Base-by-base conservation (phyloP, 2,329 filamentous ascomycete species). In the Cladosporium sp. region DNA sequence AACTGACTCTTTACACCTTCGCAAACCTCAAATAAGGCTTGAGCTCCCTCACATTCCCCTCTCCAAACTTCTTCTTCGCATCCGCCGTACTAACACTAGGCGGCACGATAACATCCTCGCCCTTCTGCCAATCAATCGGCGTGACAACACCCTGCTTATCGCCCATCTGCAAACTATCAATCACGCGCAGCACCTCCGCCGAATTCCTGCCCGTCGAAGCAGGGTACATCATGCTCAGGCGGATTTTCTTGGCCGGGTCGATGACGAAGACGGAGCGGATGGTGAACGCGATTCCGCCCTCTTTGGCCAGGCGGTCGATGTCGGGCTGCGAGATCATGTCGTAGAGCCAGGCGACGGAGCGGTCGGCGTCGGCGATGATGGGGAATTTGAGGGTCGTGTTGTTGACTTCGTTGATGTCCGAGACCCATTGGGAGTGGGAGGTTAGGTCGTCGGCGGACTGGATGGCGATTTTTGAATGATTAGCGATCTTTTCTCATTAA, bases 261-360 rank as follows among this genome's bases (percentile, higher is more conserved):
- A 96, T 94, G 78, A 96, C 82, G 82, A 95, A 96, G 72, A 96
- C 92, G 67, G 89, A 91, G 70, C 92, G 90, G 78, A 97, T 96
- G 67, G 92, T 96, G 78, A 96, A 93, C 57, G 91, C 91, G 67
- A 93, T 89, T 66, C 74, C 74, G 37, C 50, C 50, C 59, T 69
- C 70, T 50, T 68, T 59, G 50, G 67, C 67, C 20, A 72, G 64
- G 51, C 73, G 72, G 24, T 65, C 63, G 24, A 73, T 55, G 59
- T 74, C 71, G 37, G 71, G 66, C 53, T 70, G 64, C 47, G 66
- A 66, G 56, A 74, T 65, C 77, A 79, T 79, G 65, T 79, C 77
- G 69, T 79, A 80, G 17, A 76, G 70, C 62, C 71, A 78, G 34
- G 77, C 77, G 52, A 79, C 73, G 56, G 76, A 72, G 64, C 77